These are phyloP conservation scores for Xanthoconium purpureum DNA, from an alignment of 768 basidiomycete genomes.

Conservation along the genomic window DNA sequence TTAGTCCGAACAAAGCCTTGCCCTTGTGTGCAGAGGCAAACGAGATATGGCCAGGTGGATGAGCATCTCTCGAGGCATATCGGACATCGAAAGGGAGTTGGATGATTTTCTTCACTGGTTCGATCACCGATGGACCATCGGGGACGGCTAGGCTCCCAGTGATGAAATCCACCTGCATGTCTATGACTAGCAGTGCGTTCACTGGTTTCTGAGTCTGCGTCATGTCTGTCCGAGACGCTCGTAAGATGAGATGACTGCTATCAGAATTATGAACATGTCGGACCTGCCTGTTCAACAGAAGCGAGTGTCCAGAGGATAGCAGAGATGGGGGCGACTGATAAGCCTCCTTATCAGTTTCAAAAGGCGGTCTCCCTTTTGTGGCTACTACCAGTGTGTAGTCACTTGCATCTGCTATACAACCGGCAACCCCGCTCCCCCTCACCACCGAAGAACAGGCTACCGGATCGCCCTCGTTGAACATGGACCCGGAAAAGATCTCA, in stretches of 20 bases:
- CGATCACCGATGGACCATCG: constrained; percentile 55
- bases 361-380: no score
- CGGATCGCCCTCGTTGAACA: no score
- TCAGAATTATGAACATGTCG: not conserved
- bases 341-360: no score
- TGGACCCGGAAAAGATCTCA: no score
- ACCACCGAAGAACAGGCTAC: no score
- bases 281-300: not conserved
- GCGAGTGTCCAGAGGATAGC: no score
- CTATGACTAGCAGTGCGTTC: constrained; percentile 64
- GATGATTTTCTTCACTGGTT: constrained; percentile 55
- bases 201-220: constrained; percentile 1
- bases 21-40: constrained; percentile 55
- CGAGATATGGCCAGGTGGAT: constrained; percentile 64
- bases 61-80: constrained; percentile 57
- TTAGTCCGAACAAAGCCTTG: constrained; percentile 39
- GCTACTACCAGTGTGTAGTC: no score
- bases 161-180: constrained; percentile 85
- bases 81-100: constrained; percentile 49
- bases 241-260: not conserved
- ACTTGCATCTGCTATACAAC: no score
- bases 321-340: no score
- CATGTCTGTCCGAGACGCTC: constrained; percentile 15
- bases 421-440: no score
- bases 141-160: constrained; percentile 70